These are phyloP conservation scores for Cordyceps pruinosa DNA, from an alignment of 2,329 filamentous ascomycete genomes.

Conservation along the genomic window DNA sequence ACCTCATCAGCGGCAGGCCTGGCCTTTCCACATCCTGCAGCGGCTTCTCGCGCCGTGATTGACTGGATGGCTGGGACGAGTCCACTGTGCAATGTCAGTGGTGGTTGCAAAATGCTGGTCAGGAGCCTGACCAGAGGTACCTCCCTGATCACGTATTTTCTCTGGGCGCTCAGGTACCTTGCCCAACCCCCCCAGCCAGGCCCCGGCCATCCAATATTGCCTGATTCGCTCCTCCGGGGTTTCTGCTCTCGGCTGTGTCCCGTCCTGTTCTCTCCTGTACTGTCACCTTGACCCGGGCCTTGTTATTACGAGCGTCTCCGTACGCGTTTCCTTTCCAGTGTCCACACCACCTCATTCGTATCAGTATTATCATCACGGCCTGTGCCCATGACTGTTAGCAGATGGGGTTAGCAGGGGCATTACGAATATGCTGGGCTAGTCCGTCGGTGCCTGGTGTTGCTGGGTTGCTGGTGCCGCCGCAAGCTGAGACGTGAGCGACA, in stretches of 20 bases:
- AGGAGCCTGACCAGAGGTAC: no score
- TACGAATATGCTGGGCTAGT: not conserved
- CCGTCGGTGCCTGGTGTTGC: not conserved
- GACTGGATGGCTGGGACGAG: no score
- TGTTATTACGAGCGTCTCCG: not conserved
- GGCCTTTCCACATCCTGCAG: no score
- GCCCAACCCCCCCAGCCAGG: not conserved
- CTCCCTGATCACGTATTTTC: not conserved
- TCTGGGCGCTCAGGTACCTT: not conserved
- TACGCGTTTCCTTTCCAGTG: not conserved
- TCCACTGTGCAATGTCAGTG: no score
- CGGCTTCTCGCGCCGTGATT: no score
- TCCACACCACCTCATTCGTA: not conserved
- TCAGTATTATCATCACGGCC: not conserved
- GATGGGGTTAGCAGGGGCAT: not conserved
- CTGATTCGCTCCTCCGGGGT: no score
- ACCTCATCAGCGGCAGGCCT: no score
- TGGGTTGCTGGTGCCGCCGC: not conserved
- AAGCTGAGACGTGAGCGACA: conserved; percentile 6
- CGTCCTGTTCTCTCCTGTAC: not conserved
- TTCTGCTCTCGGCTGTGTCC: no score
- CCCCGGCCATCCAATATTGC: not conserved
- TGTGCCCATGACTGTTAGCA: not conserved
- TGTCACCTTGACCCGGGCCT: not conserved
- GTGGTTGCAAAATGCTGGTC: no score